Evolutionary conservation across 441 rosid genomes (phyloP).

Genomic region (Brassica balearica): DNA sequence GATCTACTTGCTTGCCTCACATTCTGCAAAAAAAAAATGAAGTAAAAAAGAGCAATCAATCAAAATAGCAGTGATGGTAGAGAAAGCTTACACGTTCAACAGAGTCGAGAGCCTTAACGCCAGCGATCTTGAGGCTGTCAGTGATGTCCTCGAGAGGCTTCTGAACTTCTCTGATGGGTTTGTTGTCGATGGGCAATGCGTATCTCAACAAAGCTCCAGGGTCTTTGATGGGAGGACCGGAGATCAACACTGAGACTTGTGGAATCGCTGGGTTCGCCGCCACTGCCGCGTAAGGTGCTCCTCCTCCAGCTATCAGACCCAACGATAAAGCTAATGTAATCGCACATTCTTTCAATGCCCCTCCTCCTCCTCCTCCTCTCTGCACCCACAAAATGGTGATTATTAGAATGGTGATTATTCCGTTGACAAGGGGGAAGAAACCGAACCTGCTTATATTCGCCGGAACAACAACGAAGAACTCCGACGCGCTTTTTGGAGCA

Average conservation of each 20-base stretch:
- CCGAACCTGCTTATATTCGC: conserved; percentile 48
- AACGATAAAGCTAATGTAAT: conserved; percentile 75
- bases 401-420: too few species aligned
- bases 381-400: conserved; percentile 35
- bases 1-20: conserved; percentile 84
- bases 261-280: conserved; percentile 58
- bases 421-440: background rate
- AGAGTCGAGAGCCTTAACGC: conserved; percentile 93
- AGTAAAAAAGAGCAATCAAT: background rate
- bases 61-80: too few species aligned
- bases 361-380: conserved; percentile 50
- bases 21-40: conserved; percentile 73
- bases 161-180: conserved; percentile 92
- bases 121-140: conserved; percentile 92
- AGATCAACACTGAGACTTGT: conserved; percentile 84
- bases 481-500: conserved; percentile 33
- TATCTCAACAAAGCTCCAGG: conserved; percentile 84
- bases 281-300: conserved; percentile 59
- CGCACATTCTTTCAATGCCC: conserved; percentile 72
- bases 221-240: conserved; percentile 98
- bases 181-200: conserved; percentile 88
- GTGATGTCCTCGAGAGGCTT: conserved; percentile 97
- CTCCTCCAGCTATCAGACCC: conserved; percentile 59
- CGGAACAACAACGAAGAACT: conserved; percentile 47
- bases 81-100: conserved; percentile 68